Evolutionary conservation across 2,329 filamentous ascomycete genomes (phyloP).

Genomic region (Verticillium isaacii): DNA sequence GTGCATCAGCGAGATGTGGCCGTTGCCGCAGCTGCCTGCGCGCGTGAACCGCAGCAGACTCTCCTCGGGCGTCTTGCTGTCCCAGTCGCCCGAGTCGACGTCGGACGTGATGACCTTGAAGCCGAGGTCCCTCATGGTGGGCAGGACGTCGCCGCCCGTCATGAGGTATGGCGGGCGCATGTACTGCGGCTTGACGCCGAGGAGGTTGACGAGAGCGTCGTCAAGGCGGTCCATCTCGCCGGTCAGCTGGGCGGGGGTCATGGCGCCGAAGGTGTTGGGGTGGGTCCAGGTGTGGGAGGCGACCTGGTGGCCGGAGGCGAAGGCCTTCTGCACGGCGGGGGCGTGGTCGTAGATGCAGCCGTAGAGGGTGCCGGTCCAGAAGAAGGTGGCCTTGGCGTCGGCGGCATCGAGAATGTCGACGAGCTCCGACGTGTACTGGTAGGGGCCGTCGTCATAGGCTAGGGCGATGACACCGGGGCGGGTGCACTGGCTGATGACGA

Average conservation of each 20-base stretch:
- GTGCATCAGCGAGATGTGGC: conserved; percentile 55
- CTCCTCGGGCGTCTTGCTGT: conserved; percentile 43
- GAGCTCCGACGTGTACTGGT: conserved; percentile 40
- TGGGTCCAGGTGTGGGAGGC: conserved; percentile 52
- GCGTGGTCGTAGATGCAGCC: conserved; percentile 46
- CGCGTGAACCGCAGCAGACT: conserved; percentile 47
- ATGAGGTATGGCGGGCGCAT: conserved; percentile 46
- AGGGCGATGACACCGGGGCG: conserved; percentile 41
- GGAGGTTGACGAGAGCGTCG: conserved; percentile 44
- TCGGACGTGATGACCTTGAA: conserved; percentile 60
- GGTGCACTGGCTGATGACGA: conserved; percentile 39
- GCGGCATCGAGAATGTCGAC: conserved; percentile 45
- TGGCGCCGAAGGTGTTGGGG: conserved; percentile 32
- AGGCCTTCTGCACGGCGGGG: conserved; percentile 49
- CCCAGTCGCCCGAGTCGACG: conserved; percentile 58
- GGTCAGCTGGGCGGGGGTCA: conserved; percentile 31
- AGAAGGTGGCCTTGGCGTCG: conserved; percentile 49
- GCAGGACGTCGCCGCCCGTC: conserved; percentile 37
- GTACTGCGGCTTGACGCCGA: conserved; percentile 42
- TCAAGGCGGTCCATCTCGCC: conserved; percentile 46
- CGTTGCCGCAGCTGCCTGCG: conserved; percentile 35
- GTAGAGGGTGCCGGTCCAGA: conserved; percentile 46
- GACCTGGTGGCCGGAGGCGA: conserved; percentile 45
- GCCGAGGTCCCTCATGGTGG: conserved; percentile 38
- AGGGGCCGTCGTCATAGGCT: conserved; percentile 51